Conservation (phyloP, 345 rosid species). For the Barbarea vulgaris region DNA sequence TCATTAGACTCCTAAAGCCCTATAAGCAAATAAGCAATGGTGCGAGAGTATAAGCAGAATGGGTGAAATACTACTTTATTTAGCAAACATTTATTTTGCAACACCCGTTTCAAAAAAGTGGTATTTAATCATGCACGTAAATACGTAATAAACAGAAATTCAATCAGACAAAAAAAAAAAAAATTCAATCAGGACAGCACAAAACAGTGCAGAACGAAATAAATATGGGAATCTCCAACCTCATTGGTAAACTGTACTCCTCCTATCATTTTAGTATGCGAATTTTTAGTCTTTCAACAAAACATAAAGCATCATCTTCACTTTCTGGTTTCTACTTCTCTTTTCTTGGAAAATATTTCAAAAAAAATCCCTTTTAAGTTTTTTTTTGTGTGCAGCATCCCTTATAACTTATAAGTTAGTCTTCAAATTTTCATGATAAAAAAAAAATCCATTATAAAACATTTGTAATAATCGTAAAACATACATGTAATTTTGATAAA, state of each 20-base stretch:
- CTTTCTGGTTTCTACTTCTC: constrained; percentile 15
- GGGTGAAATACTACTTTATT: neutral
- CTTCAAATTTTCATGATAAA: neutral
- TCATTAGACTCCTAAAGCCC: neutral
- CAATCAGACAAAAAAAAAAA: no score
- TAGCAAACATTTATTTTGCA: neutral
- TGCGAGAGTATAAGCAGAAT: neutral
- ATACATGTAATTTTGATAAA: neutral
- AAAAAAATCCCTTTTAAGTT: no score
- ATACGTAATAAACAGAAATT: constrained; percentile 13
- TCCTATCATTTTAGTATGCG: constrained; percentile 23
- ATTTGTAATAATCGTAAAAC: neutral
- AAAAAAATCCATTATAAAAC: neutral
- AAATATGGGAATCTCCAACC: constrained; percentile 27
- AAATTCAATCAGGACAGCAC: constrained; percentile 3
- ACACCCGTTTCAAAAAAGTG: constrained; percentile 5
- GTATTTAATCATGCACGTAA: constrained; percentile 16
- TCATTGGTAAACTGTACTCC: constrained; percentile 22
- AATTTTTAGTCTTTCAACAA: constrained; percentile 9
- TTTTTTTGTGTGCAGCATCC: no score
- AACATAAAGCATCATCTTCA: constrained; percentile 14
- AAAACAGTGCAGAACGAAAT: constrained; percentile 11
- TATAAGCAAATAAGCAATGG: neutral
- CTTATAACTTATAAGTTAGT: neutral
- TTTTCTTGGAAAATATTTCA: neutral